A percentile compares a stretch with the other conserved stretches of the same genome.
These are phyloP conservation scores for Chenopodium quinoa DNA, from an alignment of 148 eudicot species.

Conservation along the genomic window DNA sequence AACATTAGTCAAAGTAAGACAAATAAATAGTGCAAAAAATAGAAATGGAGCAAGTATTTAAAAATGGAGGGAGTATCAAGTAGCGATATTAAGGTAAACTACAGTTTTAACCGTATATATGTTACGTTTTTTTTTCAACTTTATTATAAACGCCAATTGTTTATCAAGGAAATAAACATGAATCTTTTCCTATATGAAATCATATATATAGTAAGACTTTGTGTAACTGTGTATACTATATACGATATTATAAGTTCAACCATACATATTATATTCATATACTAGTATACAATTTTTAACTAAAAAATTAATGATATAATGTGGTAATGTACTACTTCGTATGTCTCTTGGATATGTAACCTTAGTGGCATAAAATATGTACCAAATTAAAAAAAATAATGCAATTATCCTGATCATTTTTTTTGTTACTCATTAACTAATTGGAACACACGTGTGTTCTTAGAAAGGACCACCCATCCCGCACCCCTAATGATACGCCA, in stretches of 20 bases:
- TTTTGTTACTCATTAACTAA: constrained; percentile 4
- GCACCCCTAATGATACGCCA: not conserved
- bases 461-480: constrained; percentile 6
- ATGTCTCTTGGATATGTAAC: constrained; percentile 17
- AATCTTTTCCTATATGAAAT: not conserved
- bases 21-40: too few relatives aligned
- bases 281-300: not conserved
- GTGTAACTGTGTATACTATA: not conserved
- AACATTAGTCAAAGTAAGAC: too few relatives aligned
- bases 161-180: too few relatives aligned
- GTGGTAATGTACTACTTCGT: too few relatives aligned
- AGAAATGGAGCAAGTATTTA: too few relatives aligned
- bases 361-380: constrained; percentile 3
- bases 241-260: not conserved
- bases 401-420: constrained; percentile 4
- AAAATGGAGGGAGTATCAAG: too few relatives aligned
- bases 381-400: not conserved
- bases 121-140: too few relatives aligned
- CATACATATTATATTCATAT: not conserved
- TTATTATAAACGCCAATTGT: too few relatives aligned
- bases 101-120: too few relatives aligned
- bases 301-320: too few relatives aligned
- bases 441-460: constrained; percentile 28
- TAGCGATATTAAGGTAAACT: too few relatives aligned
- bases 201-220: not conserved